phyloP scores from a whole-genome alignment of 306 rosid genomes.

The Gleditsia sinensis region DNA sequence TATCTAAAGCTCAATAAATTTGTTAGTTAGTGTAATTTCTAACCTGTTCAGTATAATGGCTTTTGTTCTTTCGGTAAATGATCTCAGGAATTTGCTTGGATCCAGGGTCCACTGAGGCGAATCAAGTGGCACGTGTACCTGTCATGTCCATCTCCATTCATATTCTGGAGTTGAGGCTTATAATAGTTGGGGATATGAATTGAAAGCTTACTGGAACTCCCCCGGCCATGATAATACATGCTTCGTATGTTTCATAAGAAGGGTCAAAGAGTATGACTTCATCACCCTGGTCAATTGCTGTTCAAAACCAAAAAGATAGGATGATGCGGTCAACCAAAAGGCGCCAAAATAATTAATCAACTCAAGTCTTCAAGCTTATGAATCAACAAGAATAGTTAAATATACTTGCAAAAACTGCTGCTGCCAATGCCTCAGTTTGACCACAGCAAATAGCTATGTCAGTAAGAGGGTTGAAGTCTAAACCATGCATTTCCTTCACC shows the following conservation, averaged over 20 bases:
- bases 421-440: constrained; percentile 84
- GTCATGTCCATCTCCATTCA: constrained; percentile 34
- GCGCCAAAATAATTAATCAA: neutral
- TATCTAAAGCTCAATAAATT: neutral
- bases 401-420: constrained; percentile 69
- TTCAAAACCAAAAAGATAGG: constrained; percentile 31
- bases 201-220: constrained; percentile 73
- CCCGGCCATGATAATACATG: constrained; percentile 63
- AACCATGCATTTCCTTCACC: constrained; percentile 67
- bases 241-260: constrained; percentile 68
- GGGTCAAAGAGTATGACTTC: constrained; percentile 80
- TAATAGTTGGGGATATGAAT: neutral
- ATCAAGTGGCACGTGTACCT: constrained; percentile 75
- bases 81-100: constrained; percentile 54
- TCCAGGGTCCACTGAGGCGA: constrained; percentile 85
- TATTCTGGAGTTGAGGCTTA: constrained; percentile 11
- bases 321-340: neutral
- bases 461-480: constrained; percentile 69
- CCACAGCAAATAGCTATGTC: constrained; percentile 84
- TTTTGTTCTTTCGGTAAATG: constrained; percentile 73
- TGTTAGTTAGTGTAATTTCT: constrained; percentile 26
- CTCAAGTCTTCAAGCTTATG: neutral
- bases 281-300: constrained; percentile 81
- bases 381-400: neutral
- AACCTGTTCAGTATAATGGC: constrained; percentile 83